phyloP scores from a whole-genome alignment of 306 rosid species.

The Dryas octopetala region DNA sequence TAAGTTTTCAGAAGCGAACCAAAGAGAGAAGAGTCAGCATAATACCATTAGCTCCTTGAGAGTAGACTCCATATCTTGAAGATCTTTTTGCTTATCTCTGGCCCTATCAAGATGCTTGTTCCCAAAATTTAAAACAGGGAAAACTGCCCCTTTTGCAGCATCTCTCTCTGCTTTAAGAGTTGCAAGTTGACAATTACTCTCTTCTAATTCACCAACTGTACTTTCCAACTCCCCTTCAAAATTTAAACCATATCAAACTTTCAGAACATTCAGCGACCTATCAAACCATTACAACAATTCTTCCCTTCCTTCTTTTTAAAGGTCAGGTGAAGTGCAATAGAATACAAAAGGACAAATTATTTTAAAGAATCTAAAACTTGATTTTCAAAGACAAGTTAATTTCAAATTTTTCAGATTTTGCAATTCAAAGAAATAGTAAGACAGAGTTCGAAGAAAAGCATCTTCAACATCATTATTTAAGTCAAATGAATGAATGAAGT shows the following conservation, averaged over 20 bases:
- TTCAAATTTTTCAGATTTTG: too few relatives aligned
- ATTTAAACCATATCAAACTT: conserved; percentile 33
- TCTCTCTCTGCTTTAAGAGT: conserved; percentile 70
- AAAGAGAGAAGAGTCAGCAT: conserved; percentile 12
- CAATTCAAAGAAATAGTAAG: too few relatives aligned
- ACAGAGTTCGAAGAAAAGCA: too few relatives aligned
- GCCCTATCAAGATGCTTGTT: conserved; percentile 61
- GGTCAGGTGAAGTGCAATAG: background rate
- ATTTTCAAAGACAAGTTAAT: too few relatives aligned
- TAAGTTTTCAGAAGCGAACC: conserved; percentile 10
- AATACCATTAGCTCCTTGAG: conserved; percentile 77
- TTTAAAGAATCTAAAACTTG: background rate
- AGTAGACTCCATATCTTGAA: conserved; percentile 80
- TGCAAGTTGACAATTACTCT: conserved; percentile 63
- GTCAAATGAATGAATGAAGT: too few relatives aligned
- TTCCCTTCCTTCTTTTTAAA: background rate
- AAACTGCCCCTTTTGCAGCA: conserved; percentile 67
- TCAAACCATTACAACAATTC: background rate
- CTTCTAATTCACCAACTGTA: conserved; percentile 62
- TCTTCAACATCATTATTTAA: too few relatives aligned
- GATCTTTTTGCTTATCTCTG: conserved; percentile 81
- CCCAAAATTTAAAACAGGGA: conserved; percentile 66
- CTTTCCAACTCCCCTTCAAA: conserved; percentile 71
- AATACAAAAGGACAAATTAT: background rate
- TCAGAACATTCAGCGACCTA: conserved; percentile 15